A percentile compares a stretch with the other conserved stretches of the same genome.
Conservation (phyloP, 2,329 filamentous ascomycete species). For the Seiridium cupressi region DNA sequence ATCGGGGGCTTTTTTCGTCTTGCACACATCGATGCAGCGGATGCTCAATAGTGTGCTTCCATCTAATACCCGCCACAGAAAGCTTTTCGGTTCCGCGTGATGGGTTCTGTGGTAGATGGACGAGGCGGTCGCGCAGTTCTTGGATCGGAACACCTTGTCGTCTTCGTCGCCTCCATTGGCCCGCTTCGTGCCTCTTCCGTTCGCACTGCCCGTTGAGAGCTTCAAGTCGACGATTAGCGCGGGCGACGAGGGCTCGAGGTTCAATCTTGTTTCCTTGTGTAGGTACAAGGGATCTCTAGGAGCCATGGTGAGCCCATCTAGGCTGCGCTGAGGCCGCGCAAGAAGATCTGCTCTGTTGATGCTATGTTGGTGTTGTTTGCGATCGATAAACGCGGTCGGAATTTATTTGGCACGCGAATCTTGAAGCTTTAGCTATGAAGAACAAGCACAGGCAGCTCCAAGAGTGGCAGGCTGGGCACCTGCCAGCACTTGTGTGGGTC, state of each 20-base stretch:
- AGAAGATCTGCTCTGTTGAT: not conserved
- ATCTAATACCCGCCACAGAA: slow-evolving; percentile 88
- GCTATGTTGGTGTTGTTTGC: not conserved
- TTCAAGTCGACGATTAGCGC: slow-evolving; percentile 70
- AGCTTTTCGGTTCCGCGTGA: slow-evolving; percentile 75
- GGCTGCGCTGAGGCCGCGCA: slow-evolving; percentile 14
- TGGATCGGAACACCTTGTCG: slow-evolving; percentile 70
- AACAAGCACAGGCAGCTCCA: not conserved
- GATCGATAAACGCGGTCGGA: not conserved
- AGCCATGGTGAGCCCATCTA: slow-evolving; percentile 69
- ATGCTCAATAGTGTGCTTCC: slow-evolving; percentile 79
- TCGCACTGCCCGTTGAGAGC: slow-evolving; percentile 55
- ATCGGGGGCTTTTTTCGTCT: slow-evolving; percentile 62
- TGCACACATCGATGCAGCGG: slow-evolving; percentile 77
- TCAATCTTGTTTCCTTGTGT: slow-evolving; percentile 85
- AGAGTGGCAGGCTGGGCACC: not conserved
- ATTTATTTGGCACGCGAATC: slow-evolving; percentile 7
- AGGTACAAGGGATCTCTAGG: slow-evolving; percentile 61
- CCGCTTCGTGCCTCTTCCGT: slow-evolving; percentile 42
- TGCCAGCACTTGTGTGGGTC: not conserved
- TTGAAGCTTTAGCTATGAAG: not conserved
- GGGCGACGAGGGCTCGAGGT: slow-evolving; percentile 70
- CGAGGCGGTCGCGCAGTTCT: slow-evolving; percentile 72
- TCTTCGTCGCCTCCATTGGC: slow-evolving; percentile 53
- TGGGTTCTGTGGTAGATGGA: slow-evolving; percentile 82